Evolutionary conservation across 345 rosid species (phyloP), one percentile per base, ranked within the genome.

Genomic region (Xanthoceras sorbifolium): DNA sequence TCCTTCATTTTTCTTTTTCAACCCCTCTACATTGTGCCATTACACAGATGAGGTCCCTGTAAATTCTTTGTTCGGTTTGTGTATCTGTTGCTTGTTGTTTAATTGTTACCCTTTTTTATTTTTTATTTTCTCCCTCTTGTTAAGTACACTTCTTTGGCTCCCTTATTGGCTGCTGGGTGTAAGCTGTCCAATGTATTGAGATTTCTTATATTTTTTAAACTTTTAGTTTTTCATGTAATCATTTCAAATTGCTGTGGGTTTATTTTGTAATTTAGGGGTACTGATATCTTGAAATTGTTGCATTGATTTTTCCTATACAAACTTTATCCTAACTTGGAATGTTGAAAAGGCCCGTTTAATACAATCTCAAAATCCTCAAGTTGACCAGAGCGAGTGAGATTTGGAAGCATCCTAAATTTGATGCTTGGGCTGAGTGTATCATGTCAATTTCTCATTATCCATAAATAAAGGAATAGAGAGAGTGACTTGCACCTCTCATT

Each of bases 21-120:
- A 40, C 55, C 75, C 81, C 44, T 71, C 67, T 73, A 59, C 80
- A 67, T 81, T 81, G 86, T 60, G 76, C 69, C 81, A 29, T 80
- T 63, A 34, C 73, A 77, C 23, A 78, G 34, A 52, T 76, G 69
- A 73, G 75, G 52, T 77, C 60, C 69, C 72, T 83, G 82, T 84
- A 84, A 81, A 84, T 70, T 69, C 72, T 78, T 78, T 69, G 59
- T 26, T 32, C 18, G 61, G 69, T 62, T n/a, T 67, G 54, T 78
- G 54, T 52, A 80, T 81, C 25, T 23, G 32, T 31, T 62, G 63
- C 69, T 67, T 54, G 32, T 50, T 77, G 78, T 20, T 66, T 54
- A 59, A 67, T 28, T 23, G 62, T 57, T 11, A 52, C 57, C 18
- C 54, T 52, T 1, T 64, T 36, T 66, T 11, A 38, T 74, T 10